phyloP scores from a whole-genome alignment of 768 basidiomycete genomes.

The Collybia sordida region DNA sequence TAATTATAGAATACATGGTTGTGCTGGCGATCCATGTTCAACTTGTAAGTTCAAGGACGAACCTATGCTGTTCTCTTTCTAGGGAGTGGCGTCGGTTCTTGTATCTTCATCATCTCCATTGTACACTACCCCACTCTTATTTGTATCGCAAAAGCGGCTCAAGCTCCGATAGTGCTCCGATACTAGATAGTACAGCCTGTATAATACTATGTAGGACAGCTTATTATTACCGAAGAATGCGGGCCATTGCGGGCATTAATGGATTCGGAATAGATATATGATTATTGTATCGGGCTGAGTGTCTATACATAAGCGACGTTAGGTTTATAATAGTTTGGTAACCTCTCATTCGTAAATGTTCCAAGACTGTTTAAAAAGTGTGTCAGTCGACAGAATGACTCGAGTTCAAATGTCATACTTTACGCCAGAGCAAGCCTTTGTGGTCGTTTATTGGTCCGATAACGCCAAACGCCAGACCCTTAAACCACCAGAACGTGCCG shows the following conservation, averaged over 20 bases:
- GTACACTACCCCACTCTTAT: no score
- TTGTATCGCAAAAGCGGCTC: no score
- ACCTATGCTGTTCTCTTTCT: slow-evolving; percentile 1
- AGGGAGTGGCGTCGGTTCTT: not conserved
- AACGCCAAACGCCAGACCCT: slow-evolving; percentile 84
- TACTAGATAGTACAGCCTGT: no score
- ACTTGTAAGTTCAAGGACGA: not conserved
- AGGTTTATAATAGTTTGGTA: not conserved
- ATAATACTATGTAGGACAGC: no score
- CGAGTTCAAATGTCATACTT: slow-evolving; percentile 32
- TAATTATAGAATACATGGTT: not conserved
- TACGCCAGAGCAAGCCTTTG: slow-evolving; percentile 79
- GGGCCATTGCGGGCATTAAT: no score
- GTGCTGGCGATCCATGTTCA: not conserved
- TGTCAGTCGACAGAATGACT: not conserved
- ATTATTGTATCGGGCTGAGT: no score
- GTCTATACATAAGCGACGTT: not conserved
- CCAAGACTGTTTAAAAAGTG: not conserved
- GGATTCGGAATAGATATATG: no score
- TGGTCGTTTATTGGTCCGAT: slow-evolving; percentile 84
- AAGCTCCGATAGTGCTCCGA: no score
- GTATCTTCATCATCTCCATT: no score
- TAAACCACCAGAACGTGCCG: slow-evolving; percentile 95
- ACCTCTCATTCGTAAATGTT: slow-evolving; percentile 21
- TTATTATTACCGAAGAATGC: no score